phyloP scores from a whole-genome alignment of 345 rosid genomes.

The Syzygium aromaticum region DNA sequence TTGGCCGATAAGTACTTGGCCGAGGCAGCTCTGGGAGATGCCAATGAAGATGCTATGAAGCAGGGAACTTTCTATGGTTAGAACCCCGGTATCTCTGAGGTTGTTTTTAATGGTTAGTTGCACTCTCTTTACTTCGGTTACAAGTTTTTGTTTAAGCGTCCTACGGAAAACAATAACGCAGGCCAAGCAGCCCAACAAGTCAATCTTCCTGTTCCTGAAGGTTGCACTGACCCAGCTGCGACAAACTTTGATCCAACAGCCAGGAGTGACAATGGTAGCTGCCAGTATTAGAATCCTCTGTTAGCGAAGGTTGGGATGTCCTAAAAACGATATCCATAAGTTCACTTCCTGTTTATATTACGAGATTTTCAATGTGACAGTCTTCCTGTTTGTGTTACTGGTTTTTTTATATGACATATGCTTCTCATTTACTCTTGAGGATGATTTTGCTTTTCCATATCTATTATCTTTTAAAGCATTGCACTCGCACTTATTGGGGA shows the following conservation, averaged over 20 bases:
- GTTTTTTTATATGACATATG: not conserved
- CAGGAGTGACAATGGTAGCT: slow-evolving; percentile 13
- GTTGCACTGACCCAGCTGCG: slow-evolving; percentile 11
- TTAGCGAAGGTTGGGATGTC: not conserved
- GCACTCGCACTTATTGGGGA: not conserved
- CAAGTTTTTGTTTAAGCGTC: not conserved
- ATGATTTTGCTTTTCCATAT: not conserved
- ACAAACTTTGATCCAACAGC: slow-evolving; percentile 10
- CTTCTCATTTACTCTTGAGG: not conserved
- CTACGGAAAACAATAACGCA: not conserved
- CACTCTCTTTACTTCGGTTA: not conserved
- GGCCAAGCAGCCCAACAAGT: slow-evolving; percentile 15
- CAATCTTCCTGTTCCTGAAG: slow-evolving; percentile 6
- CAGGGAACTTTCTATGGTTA: slow-evolving; percentile 6
- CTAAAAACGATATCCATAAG: not conserved
- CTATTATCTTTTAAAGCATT: not conserved
- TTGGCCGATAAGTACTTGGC: slow-evolving; percentile 12
- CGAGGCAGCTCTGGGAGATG: slow-evolving; percentile 17
- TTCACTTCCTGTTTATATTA: not conserved
- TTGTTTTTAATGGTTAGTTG: not conserved
- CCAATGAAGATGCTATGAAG: slow-evolving; percentile 4
- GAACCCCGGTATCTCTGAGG: not conserved
- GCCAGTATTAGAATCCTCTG: not conserved
- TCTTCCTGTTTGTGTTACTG: not conserved
- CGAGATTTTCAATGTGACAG: not conserved